Evolutionary conservation across 805 yeast species (phyloP).

Genomic region (Metschnikowia anglica): DNA sequence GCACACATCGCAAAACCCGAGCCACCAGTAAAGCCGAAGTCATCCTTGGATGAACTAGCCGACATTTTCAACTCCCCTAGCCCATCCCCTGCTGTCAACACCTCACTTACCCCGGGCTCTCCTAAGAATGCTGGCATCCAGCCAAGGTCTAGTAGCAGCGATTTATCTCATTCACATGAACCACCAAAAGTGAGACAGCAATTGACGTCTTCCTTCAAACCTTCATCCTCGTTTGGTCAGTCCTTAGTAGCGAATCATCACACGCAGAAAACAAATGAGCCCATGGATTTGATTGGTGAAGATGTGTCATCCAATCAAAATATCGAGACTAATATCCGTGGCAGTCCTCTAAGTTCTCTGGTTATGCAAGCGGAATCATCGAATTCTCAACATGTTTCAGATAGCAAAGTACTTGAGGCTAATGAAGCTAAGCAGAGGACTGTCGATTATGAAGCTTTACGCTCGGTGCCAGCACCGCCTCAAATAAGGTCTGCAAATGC

Average conservation of each 20-base stretch:
- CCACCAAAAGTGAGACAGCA: slow-evolving; percentile 35
- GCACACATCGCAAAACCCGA: slow-evolving; percentile 7
- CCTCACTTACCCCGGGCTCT: slow-evolving; percentile 11
- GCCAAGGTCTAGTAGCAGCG: slow-evolving; percentile 34
- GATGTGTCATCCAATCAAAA: slow-evolving; percentile 23
- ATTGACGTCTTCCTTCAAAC: slow-evolving; percentile 57
- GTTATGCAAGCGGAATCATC: neutral
- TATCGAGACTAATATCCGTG: neutral
- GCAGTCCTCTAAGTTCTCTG: neutral
- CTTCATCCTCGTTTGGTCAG: slow-evolving; percentile 86
- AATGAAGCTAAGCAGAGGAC: slow-evolving; percentile 13
- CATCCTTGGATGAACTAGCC: slow-evolving; percentile 62
- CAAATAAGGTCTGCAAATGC: slow-evolving; percentile 11
- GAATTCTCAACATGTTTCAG: neutral
- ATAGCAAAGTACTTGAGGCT: neutral
- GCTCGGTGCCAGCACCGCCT: slow-evolving; percentile 48
- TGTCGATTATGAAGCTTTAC: slow-evolving; percentile 52
- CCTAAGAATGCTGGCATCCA: slow-evolving; percentile 21
- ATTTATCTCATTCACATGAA: slow-evolving; percentile 27
- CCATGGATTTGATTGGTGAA: slow-evolving; percentile 32
- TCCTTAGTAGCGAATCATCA: slow-evolving; percentile 43
- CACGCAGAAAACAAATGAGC: slow-evolving; percentile 13
- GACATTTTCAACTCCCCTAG: slow-evolving; percentile 41
- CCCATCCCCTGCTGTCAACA: slow-evolving; percentile 14
- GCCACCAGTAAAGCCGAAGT: slow-evolving; percentile 39